These are phyloP conservation scores for Calonectria henricotiae DNA, from an alignment of 2,329 filamentous ascomycete genomes.

Conservation along the genomic window DNA sequence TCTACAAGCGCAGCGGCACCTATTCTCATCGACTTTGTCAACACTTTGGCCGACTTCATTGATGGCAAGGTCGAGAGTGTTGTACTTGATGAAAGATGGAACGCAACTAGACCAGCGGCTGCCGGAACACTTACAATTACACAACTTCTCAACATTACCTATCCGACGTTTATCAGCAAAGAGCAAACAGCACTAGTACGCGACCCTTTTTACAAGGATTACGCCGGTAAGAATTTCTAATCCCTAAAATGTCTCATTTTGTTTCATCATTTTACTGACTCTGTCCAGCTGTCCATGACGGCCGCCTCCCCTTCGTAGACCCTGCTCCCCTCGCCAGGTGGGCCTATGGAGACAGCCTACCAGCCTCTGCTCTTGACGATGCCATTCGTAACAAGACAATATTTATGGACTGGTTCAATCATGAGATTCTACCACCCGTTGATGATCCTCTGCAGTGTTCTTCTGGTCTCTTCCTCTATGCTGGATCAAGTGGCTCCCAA, in stretches of 20 bases:
- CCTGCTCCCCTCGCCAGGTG: slow-evolving; percentile 58
- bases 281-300: slow-evolving; percentile 47
- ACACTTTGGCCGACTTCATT: slow-evolving; percentile 1
- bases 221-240: slow-evolving; percentile 51
- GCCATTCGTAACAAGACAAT: slow-evolving; percentile 68
- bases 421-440: neutral
- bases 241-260: neutral
- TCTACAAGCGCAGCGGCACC: neutral
- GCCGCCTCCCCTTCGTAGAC: slow-evolving; percentile 59
- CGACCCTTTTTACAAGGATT: slow-evolving; percentile 60
- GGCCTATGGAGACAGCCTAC: slow-evolving; percentile 56
- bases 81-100: slow-evolving; percentile 2
- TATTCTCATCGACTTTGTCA: neutral
- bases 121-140: slow-evolving; percentile 35
- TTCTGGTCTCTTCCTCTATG: slow-evolving; percentile 1
- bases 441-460: slow-evolving; percentile 1
- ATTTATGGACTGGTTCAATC: slow-evolving; percentile 65
- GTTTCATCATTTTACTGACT: neutral
- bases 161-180: slow-evolving; percentile 58
- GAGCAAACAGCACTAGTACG: slow-evolving; percentile 58
- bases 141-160: slow-evolving; percentile 55
- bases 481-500: neutral
- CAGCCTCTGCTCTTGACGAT: slow-evolving; percentile 53
- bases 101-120: neutral
- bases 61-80: neutral